Evolutionary conservation across 2,329 filamentous ascomycete genomes (phyloP), one percentile per base, ranked within the genome.

Genomic region (Colletotrichum agaves): DNA sequence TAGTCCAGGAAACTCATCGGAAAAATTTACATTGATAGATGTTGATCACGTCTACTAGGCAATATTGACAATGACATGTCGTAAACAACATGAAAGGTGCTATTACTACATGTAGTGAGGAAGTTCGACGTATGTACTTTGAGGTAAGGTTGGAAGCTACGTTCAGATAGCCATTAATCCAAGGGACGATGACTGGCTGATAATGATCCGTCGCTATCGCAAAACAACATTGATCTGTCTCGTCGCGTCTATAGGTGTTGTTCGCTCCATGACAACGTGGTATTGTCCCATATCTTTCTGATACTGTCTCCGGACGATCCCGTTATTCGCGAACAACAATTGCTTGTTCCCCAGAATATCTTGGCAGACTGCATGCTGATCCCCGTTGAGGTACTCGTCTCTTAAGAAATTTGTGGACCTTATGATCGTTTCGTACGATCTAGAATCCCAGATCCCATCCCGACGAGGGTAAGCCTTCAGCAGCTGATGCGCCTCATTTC

Each of bases 371-470:
- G 46, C 39, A 0, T 17, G 15, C 5, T 31, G 11, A 1, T 8
- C 31, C 31, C n/a, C 31, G 3, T 10, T 19, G 15, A 5, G 3
- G 5, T 4, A 19, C 44, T 11, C 23, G 23, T 33, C 27, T 8
- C 37, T 10, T 1, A 44, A 5, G 10, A 27, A 19, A 13, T 55
- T 37, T 5, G 37, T 47, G 6, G 39, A 37, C 8, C 39, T 39
- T 8, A 53, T 53, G 6, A 59, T 39, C 21, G 60, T 80, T 0
- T 75, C 71, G 55, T 81, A 79, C 1, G 81, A 73, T 10, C 79
- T 74, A 31, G 78, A 81, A 65, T 83, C 81, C 19, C 81, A 79
- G 8, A 84, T 75, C 2, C 79, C 81, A 63, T 84, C 83, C 35
- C 79, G 78, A 5, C 81, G 77, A 5, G 81, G 81, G 27, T 82